These are phyloP conservation scores for Cylindrotheca closterium DNA, from an alignment of 108 stramenopile genomes.

Conservation along the genomic window DNA sequence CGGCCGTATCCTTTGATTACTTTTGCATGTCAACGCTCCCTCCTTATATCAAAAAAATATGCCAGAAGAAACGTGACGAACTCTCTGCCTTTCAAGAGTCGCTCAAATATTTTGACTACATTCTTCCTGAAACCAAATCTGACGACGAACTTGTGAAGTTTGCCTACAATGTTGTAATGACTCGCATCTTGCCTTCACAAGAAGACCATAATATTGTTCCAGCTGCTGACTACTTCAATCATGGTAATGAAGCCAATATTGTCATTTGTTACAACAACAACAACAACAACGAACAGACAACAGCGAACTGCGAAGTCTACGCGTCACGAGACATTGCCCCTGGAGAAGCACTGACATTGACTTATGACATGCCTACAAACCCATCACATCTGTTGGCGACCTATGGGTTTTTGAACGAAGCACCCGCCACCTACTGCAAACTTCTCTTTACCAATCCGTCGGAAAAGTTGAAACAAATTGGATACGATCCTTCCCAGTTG, in stretches of 20 bases:
- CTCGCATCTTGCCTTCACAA: conserved; percentile 24
- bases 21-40: neutral
- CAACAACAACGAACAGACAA: too few relatives aligned
- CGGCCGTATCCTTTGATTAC: conserved; percentile 34
- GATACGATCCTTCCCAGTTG: conserved; percentile 27
- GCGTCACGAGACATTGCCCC: conserved; percentile 3
- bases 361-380: conserved; percentile 27
- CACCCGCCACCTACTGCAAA: conserved; percentile 19
- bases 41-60: conserved; percentile 6
- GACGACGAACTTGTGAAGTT: conserved; percentile 43
- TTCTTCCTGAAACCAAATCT: conserved; percentile 32
- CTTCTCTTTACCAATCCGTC: conserved; percentile 27
- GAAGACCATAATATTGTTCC: conserved; percentile 43
- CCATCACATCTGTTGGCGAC: conserved; percentile 27
- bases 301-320: conserved; percentile 43
- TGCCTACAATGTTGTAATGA: conserved; percentile 56
- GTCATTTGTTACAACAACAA: conserved; percentile 38
- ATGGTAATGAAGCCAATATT: conserved; percentile 37
- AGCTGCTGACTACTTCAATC: conserved; percentile 54
- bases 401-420: conserved; percentile 42
- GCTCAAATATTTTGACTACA: conserved; percentile 5
- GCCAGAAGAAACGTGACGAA: conserved; percentile 2
- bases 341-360: conserved; percentile 14
- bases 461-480: conserved; percentile 21
- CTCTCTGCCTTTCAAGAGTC: neutral